Percentiles rank a stretch among this genome's conserved stretches.
These are phyloP conservation scores for Naganishia friedmannii DNA, from an alignment of 768 basidiomycete species.

Conservation along the genomic window DNA sequence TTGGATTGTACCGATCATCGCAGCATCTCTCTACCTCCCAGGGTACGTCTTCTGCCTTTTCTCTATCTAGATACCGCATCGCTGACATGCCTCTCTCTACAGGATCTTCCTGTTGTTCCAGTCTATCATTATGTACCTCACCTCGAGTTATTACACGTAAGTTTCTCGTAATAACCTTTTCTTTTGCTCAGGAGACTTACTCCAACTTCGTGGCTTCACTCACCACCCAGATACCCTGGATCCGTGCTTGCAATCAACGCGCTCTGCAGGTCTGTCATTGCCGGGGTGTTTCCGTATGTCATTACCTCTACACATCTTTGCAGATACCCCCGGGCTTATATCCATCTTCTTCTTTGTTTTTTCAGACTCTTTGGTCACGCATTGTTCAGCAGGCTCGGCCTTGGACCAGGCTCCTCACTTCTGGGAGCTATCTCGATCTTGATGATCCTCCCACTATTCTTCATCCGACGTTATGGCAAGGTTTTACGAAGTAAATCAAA, in stretches of 20 bases:
- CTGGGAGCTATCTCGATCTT: constrained; percentile 30
- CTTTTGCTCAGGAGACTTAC: too few relatives aligned
- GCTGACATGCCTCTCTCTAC: not conserved
- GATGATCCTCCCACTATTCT: constrained; percentile 28
- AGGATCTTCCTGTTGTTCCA: constrained; percentile 33
- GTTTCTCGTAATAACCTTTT: too few relatives aligned
- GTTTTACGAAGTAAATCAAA: constrained; percentile 25
- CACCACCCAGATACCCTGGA: not conserved
- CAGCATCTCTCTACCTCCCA: constrained; percentile 15
- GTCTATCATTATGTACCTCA: constrained; percentile 31
- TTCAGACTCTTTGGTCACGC: constrained; percentile 26
- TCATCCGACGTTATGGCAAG: constrained; percentile 29
- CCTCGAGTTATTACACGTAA: constrained; percentile 17
- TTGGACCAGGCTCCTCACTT: constrained; percentile 30
- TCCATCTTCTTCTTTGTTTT: too few relatives aligned
- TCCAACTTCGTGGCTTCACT: too few relatives aligned
- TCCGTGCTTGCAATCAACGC: constrained; percentile 27
- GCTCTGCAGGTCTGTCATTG: constrained; percentile 9
- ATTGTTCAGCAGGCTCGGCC: constrained; percentile 28
- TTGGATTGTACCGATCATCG: constrained; percentile 36
- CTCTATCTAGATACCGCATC: too few relatives aligned
- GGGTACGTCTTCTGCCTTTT: not conserved
- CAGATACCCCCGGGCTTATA: too few relatives aligned
- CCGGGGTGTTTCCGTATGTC: constrained; percentile 28
- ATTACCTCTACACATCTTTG: too few relatives aligned